Evolutionary conservation across 2,329 filamentous ascomycete species (phyloP).

Genomic region (Botryotinia calthae): DNA sequence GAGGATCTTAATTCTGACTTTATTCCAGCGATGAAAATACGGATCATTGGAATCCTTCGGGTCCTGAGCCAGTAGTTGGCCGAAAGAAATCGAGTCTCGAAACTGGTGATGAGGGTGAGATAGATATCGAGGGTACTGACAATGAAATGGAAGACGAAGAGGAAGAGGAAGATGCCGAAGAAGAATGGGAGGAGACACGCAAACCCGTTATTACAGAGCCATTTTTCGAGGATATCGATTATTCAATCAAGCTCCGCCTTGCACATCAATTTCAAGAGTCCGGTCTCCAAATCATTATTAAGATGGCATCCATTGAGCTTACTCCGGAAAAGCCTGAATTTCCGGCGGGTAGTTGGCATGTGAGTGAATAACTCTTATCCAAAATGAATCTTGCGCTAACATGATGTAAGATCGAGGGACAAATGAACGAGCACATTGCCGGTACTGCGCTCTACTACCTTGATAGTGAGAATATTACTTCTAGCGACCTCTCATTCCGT

Average conservation of each 20-base stretch:
- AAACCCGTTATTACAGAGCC: background rate
- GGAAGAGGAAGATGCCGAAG: background rate
- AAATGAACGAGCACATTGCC: conserved; percentile 52
- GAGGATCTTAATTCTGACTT: conserved; percentile 19
- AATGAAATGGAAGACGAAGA: background rate
- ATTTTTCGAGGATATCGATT: background rate
- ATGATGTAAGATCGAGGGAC: conserved; percentile 6
- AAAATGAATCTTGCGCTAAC: background rate
- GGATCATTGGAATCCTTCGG: background rate
- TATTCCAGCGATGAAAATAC: conserved; percentile 16
- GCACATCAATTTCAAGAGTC: conserved; percentile 21
- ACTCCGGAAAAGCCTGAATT: conserved; percentile 54
- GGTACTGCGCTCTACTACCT: conserved; percentile 53
- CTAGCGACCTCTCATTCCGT: conserved; percentile 45
- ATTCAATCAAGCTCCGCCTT: conserved; percentile 2
- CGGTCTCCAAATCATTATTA: conserved; percentile 61
- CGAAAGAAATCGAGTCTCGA: background rate
- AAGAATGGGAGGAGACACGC: background rate
- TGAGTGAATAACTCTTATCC: conserved; percentile 25
- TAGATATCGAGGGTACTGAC: conserved; percentile 24
- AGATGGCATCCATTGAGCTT: conserved; percentile 58
- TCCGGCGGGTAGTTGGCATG: conserved; percentile 48
- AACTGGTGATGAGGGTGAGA: conserved; percentile 18
- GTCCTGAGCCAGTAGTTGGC: conserved; percentile 23
- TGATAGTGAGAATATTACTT: conserved; percentile 49